Evolutionary conservation across 2,329 filamentous ascomycete genomes (phyloP).

Genomic region (Aspergillus hortae): DNA sequence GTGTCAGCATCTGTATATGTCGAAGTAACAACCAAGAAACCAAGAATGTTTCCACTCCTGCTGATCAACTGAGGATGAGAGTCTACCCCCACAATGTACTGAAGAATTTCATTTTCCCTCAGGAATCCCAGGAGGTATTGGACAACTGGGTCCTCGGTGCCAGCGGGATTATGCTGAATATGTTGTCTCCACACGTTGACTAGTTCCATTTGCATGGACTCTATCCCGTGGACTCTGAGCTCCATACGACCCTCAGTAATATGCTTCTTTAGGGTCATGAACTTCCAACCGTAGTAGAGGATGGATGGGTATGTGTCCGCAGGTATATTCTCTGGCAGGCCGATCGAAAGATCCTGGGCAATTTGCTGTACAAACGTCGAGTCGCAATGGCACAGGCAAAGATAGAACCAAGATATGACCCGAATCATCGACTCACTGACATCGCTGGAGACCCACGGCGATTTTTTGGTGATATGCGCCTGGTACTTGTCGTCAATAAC

Average conservation of each 20-base stretch:
- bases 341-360: constrained; percentile 33
- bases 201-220: constrained; percentile 68
- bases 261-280: constrained; percentile 65
- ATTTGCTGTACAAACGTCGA: constrained; percentile 31
- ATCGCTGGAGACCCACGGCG: constrained; percentile 41
- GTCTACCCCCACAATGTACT: constrained; percentile 84
- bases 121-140: constrained; percentile 68
- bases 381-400: constrained; percentile 27
- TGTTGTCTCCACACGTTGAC: constrained; percentile 62
- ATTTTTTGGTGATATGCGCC: constrained; percentile 40
- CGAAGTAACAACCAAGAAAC: constrained; percentile 77
- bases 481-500: constrained; percentile 37
- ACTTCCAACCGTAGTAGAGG: constrained; percentile 59
- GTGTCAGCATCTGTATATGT: constrained; percentile 70
- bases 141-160: constrained; percentile 54
- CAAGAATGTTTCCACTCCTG: constrained; percentile 77
- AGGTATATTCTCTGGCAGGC: constrained; percentile 26
- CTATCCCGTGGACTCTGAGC: constrained; percentile 73
- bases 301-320: constrained; percentile 30
- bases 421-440: constrained; percentile 36
- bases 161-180: constrained; percentile 43
- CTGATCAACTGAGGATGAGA: constrained; percentile 88
- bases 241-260: constrained; percentile 88
- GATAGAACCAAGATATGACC: constrained; percentile 29
- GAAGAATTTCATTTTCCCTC: constrained; percentile 66